phyloP scores from a whole-genome alignment of 176 grass and related monocot genomes.

The Oryza meyeriana region DNA sequence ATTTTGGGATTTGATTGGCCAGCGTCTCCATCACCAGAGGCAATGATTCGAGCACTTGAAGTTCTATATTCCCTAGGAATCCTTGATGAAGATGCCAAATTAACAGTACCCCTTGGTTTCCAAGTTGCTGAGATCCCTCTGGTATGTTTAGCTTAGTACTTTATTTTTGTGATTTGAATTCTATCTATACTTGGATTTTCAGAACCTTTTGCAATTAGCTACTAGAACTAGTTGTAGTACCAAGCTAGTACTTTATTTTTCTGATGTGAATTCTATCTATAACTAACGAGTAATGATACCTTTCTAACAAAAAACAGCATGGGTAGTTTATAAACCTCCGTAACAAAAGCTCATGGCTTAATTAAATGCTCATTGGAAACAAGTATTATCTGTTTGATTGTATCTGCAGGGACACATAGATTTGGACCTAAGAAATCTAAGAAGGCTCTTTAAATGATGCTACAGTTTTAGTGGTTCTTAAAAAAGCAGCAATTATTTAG shows the following conservation, averaged over 20 bases:
- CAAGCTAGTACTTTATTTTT: neutral
- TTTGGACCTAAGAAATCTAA: neutral
- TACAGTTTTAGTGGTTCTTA: neutral
- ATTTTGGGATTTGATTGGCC: slow-evolving; percentile 99
- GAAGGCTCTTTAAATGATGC: neutral
- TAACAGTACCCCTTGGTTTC: slow-evolving; percentile 84
- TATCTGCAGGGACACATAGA: neutral
- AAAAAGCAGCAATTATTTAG: neutral
- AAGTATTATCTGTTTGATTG: neutral
- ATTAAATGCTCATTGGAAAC: neutral
- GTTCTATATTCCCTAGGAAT: slow-evolving; percentile 88
- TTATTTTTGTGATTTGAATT: neutral
- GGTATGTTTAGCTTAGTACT: slow-evolving; percentile 46
- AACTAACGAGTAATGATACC: neutral
- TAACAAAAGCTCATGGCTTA: neutral
- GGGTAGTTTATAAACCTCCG: neutral
- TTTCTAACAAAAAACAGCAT: neutral
- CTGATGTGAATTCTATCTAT: neutral
- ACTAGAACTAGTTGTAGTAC: slow-evolving; percentile 5
- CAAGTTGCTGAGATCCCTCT: slow-evolving; percentile 90
- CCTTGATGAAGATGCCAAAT: slow-evolving; percentile 91
- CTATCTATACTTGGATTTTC: neutral
- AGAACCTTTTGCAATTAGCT: neutral
- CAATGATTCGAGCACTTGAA: slow-evolving; percentile 90
- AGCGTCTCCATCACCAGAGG: slow-evolving; percentile 88